phyloP scores from a whole-genome alignment of 148 eudicot species.

The Tetragonia tetragonoides region DNA sequence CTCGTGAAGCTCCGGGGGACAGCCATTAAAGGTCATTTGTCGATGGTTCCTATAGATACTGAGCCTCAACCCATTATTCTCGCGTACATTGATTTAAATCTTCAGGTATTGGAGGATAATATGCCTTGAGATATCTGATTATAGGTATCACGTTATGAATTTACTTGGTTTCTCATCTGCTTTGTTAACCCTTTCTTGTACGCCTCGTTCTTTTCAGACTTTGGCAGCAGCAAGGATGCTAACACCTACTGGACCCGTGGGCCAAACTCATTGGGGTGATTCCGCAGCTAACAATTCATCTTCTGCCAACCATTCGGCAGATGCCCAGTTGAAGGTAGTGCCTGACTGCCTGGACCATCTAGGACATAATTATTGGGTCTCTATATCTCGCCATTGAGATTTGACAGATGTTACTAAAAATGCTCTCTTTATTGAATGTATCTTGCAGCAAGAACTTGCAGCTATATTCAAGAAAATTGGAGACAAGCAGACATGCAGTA shows the following conservation, averaged over 20 bases:
- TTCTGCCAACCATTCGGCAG: slow-evolving; percentile 77
- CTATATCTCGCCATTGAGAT: neutral
- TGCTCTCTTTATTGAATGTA: slow-evolving; percentile 4
- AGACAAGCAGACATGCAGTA: slow-evolving; percentile 95
- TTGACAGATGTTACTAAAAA: neutral
- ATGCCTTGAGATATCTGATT: neutral
- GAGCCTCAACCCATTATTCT: slow-evolving; percentile 98
- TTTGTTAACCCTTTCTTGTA: neutral
- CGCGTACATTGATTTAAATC: slow-evolving; percentile 96
- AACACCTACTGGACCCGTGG: slow-evolving; percentile 86
- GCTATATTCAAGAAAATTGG: slow-evolving; percentile 98
- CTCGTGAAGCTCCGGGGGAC: slow-evolving; percentile 98
- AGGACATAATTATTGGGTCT: neutral
- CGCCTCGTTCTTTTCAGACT: slow-evolving; percentile 43
- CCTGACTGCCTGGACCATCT: slow-evolving; percentile 6
- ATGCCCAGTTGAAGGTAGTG: slow-evolving; percentile 82
- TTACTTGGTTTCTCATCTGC: neutral
- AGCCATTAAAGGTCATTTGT: slow-evolving; percentile 94
- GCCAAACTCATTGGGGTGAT: slow-evolving; percentile 95
- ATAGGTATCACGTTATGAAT: neutral
- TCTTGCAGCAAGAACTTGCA: slow-evolving; percentile 93
- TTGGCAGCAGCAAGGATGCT: slow-evolving; percentile 99
- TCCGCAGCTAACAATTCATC: slow-evolving; percentile 75
- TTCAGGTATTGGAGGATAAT: slow-evolving; percentile 53
- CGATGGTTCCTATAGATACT: slow-evolving; percentile 93